Evolutionary conservation across 1,139 yeast species (phyloP), one percentile per base, ranked within the genome.

Genomic region (Nakaseomyces glabratus): DNA sequence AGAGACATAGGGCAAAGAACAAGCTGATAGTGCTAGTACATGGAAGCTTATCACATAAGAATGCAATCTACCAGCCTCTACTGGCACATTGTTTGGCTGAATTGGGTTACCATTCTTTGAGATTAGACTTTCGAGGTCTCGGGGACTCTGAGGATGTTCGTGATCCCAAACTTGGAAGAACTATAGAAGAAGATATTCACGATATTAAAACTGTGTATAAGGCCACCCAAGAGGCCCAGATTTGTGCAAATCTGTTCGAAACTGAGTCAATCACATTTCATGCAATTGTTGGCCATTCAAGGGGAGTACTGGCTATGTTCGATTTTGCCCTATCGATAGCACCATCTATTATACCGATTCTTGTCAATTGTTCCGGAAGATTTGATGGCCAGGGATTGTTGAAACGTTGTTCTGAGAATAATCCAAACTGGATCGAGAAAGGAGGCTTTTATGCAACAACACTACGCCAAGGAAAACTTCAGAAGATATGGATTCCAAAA

Each of bases 41-140:
- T 52, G 97, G 96, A 2, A 81, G 75, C 44, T 86, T 78, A 0
- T 93, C 95, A 0, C 93, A 86, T 54, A 71, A 86, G 43, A 73
- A 82, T 60, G 80, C 84, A 55, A 74, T 84, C 41, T 86, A 81
- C 58, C 88, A 80, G 46, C 70, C 71, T 28, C 47, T 61, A 13
- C 56, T 85, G 33, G 90, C 93, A 1, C 71, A 73, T 28, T 58
- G 60, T 22, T 55, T 88, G 35, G 77, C 90, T 0, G 57, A 63
- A 4, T 66, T 69, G 17, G 93, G 93, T 0, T 62, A 75, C 34
- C 73, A 68, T 53, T 69, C 78, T 1, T 65, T 82, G 34, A 62
- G 96, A 46, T 77, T 86, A 45, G 96, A 88, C 56, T 88, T 88
- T 49, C 65, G 95, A 39, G 84, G 82, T 6, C 79, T 93, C 56